Percentiles rank a stretch among this genome's conserved stretches.
Conservation (phyloP, 805 yeast species). For the Kazachstania psychrophila region DNA sequence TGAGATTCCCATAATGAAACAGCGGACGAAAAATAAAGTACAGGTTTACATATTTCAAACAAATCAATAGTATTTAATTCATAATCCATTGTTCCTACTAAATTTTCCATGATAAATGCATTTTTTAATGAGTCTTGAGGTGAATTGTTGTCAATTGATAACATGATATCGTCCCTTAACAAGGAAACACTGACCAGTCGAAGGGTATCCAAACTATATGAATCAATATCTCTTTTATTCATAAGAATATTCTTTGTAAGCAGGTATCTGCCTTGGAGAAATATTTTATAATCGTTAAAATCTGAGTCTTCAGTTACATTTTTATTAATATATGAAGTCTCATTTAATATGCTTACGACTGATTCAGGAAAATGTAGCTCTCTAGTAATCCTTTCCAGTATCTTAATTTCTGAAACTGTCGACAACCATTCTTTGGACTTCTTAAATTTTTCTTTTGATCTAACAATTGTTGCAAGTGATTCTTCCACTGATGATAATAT, state of each 20-base stretch:
- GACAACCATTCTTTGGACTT: conserved; percentile 15
- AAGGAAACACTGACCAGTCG: background rate
- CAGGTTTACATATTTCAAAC: conserved; percentile 9
- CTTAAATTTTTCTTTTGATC: conserved; percentile 7
- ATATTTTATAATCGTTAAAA: conserved; percentile 10
- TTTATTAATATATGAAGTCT: conserved; percentile 3
- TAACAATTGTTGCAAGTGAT: conserved; percentile 3
- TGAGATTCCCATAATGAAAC: conserved; percentile 56
- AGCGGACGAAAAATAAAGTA: conserved; percentile 37
- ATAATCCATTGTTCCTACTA: conserved; percentile 8
- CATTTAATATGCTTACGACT: background rate
- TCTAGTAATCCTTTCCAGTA: background rate
- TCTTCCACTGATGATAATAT: conserved; percentile 4
- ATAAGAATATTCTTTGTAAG: conserved; percentile 6
- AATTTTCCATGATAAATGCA: conserved; percentile 5
- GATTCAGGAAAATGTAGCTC: background rate
- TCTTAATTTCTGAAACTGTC: conserved; percentile 11
- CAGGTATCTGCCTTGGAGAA: conserved; percentile 13
- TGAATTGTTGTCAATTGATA: conserved; percentile 10
- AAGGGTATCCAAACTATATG: background rate
- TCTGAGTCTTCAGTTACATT: conserved; percentile 3
- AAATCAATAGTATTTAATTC: conserved; percentile 1
- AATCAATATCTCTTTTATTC: background rate
- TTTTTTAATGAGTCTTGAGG: conserved; percentile 19
- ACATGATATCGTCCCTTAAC: conserved; percentile 8